A percentile compares a stretch with the other conserved stretches of the same genome.
These are phyloP conservation scores for Geranium rotundifolium DNA, from an alignment of 345 rosid genomes.

Conservation along the genomic window DNA sequence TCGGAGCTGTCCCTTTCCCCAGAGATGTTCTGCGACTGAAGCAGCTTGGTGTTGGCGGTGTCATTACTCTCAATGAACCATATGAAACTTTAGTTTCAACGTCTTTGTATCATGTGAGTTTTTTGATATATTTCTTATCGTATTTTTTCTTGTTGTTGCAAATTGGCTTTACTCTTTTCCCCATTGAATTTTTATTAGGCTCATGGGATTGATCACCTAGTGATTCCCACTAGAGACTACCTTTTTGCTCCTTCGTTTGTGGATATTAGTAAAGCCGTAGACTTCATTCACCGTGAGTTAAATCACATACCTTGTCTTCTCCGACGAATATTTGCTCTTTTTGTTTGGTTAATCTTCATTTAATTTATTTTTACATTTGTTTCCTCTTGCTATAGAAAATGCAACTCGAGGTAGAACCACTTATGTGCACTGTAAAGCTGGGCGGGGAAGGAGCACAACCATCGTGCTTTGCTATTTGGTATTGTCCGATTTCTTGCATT, in stretches of 20 bases:
- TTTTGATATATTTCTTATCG: neutral
- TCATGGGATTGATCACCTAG: constrained; percentile 67
- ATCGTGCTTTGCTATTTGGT: constrained; percentile 85
- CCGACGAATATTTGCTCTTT: constrained; percentile 1
- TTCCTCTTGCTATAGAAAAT: constrained; percentile 33
- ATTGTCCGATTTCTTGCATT: constrained; percentile 4
- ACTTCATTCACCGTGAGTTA: constrained; percentile 61
- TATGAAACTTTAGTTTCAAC: constrained; percentile 73
- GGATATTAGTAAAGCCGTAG: constrained; percentile 53
- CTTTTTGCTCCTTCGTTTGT: constrained; percentile 64
- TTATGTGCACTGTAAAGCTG: constrained; percentile 93
- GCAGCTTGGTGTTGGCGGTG: constrained; percentile 66
- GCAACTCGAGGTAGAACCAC: constrained; percentile 51
- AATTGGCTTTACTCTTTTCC: neutral
- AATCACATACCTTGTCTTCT: neutral
- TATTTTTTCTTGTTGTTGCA: neutral
- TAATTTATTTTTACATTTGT: neutral
- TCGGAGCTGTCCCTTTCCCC: constrained; percentile 88
- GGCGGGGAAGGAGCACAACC: constrained; percentile 87
- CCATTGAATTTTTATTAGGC: constrained; percentile 35
- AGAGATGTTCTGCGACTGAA: constrained; percentile 68
- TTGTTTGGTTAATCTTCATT: neutral
- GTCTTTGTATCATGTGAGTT: constrained; percentile 51
- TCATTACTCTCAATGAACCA: constrained; percentile 75
- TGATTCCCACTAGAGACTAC: constrained; percentile 85